phyloP scores from a whole-genome alignment of 2,329 filamentous ascomycete species.

The Talaromyces marneffei region DNA sequence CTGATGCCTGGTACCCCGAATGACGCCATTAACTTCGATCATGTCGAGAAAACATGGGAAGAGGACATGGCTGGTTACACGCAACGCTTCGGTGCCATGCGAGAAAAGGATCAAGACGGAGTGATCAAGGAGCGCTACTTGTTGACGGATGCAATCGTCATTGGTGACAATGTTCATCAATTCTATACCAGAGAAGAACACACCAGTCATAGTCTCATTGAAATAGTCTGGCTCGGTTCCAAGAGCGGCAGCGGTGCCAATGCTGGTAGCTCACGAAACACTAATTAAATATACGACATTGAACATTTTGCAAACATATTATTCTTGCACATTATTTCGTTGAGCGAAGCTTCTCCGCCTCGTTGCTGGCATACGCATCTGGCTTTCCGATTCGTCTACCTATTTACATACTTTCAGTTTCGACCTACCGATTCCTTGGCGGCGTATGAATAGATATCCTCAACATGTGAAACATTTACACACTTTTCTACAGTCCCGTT shows the following conservation, averaged over 20 bases:
- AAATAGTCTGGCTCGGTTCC: slow-evolving; percentile 40
- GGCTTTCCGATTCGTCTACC: neutral
- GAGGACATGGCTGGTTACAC: slow-evolving; percentile 39
- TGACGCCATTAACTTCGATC: slow-evolving; percentile 39
- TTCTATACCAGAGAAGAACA: slow-evolving; percentile 38
- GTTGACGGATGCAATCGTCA: slow-evolving; percentile 33
- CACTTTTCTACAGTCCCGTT: slow-evolving; percentile 14
- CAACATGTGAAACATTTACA: slow-evolving; percentile 15
- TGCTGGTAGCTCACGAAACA: slow-evolving; percentile 24
- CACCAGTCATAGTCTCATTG: slow-evolving; percentile 38
- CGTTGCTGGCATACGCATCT: neutral
- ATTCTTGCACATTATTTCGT: slow-evolving; percentile 16
- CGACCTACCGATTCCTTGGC: slow-evolving; percentile 1
- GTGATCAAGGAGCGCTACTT: slow-evolving; percentile 39
- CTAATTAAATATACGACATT: slow-evolving; percentile 9
- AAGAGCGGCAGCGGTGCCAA: slow-evolving; percentile 32
- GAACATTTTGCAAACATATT: slow-evolving; percentile 11
- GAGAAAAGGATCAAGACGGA: slow-evolving; percentile 35
- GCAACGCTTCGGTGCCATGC: slow-evolving; percentile 35
- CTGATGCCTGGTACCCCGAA: slow-evolving; percentile 31
- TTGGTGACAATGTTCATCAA: slow-evolving; percentile 41
- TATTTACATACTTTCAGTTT: neutral
- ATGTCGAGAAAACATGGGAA: slow-evolving; percentile 41
- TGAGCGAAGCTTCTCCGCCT: slow-evolving; percentile 6
- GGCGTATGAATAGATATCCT: slow-evolving; percentile 8